Conservation (phyloP, 73 alveolate genomes). For the Uronychia setigera region DNA sequence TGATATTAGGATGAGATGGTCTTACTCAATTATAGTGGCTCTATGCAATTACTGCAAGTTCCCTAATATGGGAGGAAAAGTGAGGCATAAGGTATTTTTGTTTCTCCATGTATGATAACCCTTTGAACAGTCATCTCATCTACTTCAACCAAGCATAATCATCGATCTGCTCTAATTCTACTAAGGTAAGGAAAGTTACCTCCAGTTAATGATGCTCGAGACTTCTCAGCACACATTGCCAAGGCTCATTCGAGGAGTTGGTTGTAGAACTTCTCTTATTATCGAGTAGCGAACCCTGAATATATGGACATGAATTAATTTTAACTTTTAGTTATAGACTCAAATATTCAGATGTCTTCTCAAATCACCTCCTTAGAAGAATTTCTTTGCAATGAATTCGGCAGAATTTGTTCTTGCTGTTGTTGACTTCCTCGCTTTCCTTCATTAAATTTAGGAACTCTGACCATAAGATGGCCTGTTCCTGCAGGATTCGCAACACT, state of each 20-base stretch:
- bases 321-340: background rate
- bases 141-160: background rate
- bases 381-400: background rate
- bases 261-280: background rate
- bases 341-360: background rate
- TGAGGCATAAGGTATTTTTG: background rate
- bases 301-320: background rate
- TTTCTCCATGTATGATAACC: background rate
- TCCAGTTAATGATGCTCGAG: background rate
- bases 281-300: background rate
- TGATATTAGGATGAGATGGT: background rate
- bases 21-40: background rate
- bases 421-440: background rate
- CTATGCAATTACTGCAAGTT: background rate
- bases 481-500: background rate
- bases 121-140: background rate
- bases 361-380: background rate
- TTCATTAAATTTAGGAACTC: background rate
- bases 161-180: background rate
- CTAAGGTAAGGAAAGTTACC: background rate
- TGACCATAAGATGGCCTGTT: background rate
- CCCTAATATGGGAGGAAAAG: background rate
- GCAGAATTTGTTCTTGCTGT: background rate
- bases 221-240: background rate
- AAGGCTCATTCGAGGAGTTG: background rate